Base-by-base conservation (phyloP, 148 eudicot genomes). In the Chenopodium album region DNA sequence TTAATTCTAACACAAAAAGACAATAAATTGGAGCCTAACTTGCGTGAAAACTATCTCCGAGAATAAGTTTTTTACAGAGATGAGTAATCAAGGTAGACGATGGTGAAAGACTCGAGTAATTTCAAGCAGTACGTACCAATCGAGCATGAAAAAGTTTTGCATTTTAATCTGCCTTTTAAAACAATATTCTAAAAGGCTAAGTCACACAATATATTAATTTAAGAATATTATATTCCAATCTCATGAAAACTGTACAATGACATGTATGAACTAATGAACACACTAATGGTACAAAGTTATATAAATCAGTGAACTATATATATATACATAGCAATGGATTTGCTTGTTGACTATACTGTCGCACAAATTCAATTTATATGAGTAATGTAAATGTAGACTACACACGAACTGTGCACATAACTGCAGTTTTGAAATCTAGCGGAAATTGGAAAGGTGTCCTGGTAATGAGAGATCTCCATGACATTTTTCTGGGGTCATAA, bases 391-490 rank as follows among this genome's bases (percentile, higher is more conserved):
- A 20, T 23, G 54, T 19, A 22, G 54, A 10, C 87, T 91, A 94
- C 86, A 92, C 83, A 34, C 87, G 83, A 73, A 94, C 80, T 71
- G 94, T 88, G 89, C 97, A 93, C 93, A 92, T 88, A 66, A 94
- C 95, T 13, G 93, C 90, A 78, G 95, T 93, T 88, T 72, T 90
- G 75, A 94, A 89, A 83, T 94, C 94, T 56, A 93, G 48, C 10
- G 86, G 86, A 26, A 86, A 81, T 68, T 78, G 80, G 70, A 85
- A 85, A 56, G 98, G 98, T 14, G 93, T 90, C 81, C 87, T 91
- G 48, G 94, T 82, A 68, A 86, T 84, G 20, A 92, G 83, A 81
- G 88, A 87, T 80, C 96, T 93, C 98, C 98, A 95, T n/a, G 85
- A 76, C 84, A 82, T 95, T 68, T 77, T 85, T 71, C 83, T 82